Evolutionary conservation across 345 rosid species (phyloP).

Genomic region (Rhizophora apiculata): DNA sequence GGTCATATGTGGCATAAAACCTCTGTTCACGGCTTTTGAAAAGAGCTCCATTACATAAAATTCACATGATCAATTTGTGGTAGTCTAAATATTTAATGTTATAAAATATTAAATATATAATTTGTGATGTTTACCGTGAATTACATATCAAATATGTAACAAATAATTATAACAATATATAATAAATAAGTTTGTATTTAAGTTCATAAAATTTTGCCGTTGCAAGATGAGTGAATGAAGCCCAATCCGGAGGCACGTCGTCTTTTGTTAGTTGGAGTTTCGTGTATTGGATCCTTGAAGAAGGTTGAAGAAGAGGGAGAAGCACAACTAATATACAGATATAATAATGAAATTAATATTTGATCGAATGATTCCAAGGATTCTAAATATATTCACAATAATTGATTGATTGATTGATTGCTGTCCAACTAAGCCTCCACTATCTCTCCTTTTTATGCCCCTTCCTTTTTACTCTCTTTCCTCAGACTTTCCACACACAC

Average conservation of each 20-base stretch:
- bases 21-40: background rate
- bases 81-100: too few species aligned
- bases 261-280: background rate
- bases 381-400: constrained; percentile 6
- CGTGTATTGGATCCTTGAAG: background rate
- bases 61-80: background rate
- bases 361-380: constrained; percentile 15
- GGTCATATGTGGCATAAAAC: background rate
- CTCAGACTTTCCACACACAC: background rate
- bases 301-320: too few species aligned
- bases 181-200: too few species aligned
- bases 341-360: too few species aligned
- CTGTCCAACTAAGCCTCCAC: background rate
- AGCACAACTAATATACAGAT: too few species aligned
- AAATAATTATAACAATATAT: too few species aligned
- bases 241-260: background rate
- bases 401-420: constrained; percentile 2
- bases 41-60: background rate
- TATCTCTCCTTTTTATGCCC: constrained; percentile 8
- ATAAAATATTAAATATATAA: too few species aligned
- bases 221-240: background rate
- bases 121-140: too few species aligned
- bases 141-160: too few species aligned
- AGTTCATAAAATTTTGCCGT: too few species aligned
- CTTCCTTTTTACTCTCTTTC: constrained; percentile 12